Evolutionary conservation across 164 flowering plant genomes (phyloP), one percentile per base, ranked within the genome.

Genomic region (Aristolochia fimbriata): DNA sequence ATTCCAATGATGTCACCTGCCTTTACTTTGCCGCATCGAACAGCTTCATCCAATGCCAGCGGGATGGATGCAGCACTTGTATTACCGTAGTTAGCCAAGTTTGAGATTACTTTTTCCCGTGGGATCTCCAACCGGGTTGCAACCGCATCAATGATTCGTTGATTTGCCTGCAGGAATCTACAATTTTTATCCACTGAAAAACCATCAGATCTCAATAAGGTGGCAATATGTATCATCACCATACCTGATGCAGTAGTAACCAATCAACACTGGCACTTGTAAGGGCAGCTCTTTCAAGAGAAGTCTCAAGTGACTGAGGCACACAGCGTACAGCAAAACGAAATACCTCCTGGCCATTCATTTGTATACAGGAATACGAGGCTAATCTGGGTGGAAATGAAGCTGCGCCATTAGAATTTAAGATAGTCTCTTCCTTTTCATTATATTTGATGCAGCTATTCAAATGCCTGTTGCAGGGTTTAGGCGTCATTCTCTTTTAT

Each of bases 161-260:
- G 95, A 75, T 93, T 90, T 56, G 96, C 96, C 98, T 93, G 86
- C 84, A 80, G 60, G 20, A 21, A 51, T 6, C 16, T 30, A 37
- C 46, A 56, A n/a, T 33, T 33, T 31, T 25, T 8, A 15, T 56
- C n/a, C 25, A 53, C 56, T 5, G 8, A 53, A 53, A 21, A 49
- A 15, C 52, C 24, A 21, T 10, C 8, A 37, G 12, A 37, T 37
- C 43, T 37, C 24, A 2, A 27, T 27, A 53, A 53, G 56, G 24
- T 49, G 22, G 2, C 24, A 13, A 22, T 22, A 19, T 52, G 55
- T 21, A 57, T 11, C 14, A 11, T 15, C 31, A 57, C 22, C 61
- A 64, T 87, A 93, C 99, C 97, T 93, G 99, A 74, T 93, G 99
- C 24, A 93, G 96, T 71, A 93, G 80, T 54, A 93, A 68, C 97